These are phyloP conservation scores for Platanthera zijinensis DNA, from an alignment of 106 monocot genomes.

Conservation along the genomic window DNA sequence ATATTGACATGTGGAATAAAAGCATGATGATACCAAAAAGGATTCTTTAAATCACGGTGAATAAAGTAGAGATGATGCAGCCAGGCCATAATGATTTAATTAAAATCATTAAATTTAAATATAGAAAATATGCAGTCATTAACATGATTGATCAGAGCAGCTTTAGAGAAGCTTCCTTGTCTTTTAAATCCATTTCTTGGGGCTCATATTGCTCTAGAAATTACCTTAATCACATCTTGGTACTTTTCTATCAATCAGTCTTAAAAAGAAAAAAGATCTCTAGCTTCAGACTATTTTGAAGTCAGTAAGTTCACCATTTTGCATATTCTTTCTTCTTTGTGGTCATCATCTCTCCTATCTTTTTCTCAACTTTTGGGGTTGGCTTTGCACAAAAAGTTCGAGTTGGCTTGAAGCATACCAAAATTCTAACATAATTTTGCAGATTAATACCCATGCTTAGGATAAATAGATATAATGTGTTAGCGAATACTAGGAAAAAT, in stretches of 20 bases:
- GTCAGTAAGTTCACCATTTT: not conserved
- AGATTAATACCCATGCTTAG: not conserved
- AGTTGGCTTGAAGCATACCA: not conserved
- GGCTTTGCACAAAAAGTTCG: not conserved
- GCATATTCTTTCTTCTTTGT: not conserved
- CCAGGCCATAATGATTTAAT: not conserved
- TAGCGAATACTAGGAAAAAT: no score
- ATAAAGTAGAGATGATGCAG: not conserved
- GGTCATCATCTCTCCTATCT: not conserved
- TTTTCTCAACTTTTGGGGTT: not conserved
- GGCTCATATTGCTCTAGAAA: not conserved
- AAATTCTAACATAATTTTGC: not conserved
- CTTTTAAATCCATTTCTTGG: not conserved
- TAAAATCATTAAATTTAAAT: not conserved
- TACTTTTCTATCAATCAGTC: not conserved
- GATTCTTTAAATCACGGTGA: not conserved
- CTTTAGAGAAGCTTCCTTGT: not conserved
- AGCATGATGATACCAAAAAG: not conserved
- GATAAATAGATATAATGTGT: no score
- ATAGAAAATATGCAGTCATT: not conserved
- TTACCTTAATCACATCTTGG: not conserved
- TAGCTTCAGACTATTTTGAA: not conserved
- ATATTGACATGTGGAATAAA: not conserved
- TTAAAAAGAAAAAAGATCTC: not conserved
- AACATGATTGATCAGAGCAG: not conserved